A percentile compares a stretch with the other conserved stretches of the same genome.
phyloP scores from a whole-genome alignment of 495 filamentous ascomycete species.

The Stereocaulon alpinum region DNA sequence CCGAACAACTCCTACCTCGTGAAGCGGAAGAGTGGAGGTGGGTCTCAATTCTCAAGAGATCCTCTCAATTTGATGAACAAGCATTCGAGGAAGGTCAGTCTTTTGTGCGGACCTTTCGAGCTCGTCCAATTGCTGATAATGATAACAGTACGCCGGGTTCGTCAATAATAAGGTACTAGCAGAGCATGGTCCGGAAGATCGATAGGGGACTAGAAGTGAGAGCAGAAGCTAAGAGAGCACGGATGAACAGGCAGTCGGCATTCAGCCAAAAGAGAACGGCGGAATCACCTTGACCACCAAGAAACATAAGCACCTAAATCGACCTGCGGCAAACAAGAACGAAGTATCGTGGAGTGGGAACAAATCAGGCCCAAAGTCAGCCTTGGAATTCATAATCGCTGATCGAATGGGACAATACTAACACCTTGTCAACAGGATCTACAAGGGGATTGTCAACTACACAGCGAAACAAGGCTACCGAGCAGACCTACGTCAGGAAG shows the following conservation, averaged over 20 bases:
- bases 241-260: conserved; percentile 61
- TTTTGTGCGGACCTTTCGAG: neutral
- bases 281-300: conserved; percentile 71
- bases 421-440: conserved; percentile 53
- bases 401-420: neutral
- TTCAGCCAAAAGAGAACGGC: conserved; percentile 55
- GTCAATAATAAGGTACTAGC: conserved; percentile 79
- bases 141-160: conserved; percentile 68
- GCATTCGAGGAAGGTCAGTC: conserved; percentile 76
- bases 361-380: conserved; percentile 25
- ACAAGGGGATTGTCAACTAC: conserved; percentile 67
- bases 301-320: conserved; percentile 59
- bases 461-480: conserved; percentile 78
- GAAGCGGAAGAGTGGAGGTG: conserved; percentile 68
- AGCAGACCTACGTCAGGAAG: conserved; percentile 73
- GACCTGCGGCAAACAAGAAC: conserved; percentile 55
- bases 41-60: conserved; percentile 83
- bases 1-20: conserved; percentile 74
- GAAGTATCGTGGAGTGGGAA: conserved; percentile 49
- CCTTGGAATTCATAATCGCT: neutral
- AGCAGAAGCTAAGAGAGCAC: conserved; percentile 13
- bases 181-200: neutral
- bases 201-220: neutral
- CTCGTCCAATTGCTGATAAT: conserved; percentile 2
- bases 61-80: conserved; percentile 83